Evolutionary conservation across 2,329 filamentous ascomycete species (phyloP), one percentile per base, ranked within the genome.

Genomic region (Fusarium nurragi): DNA sequence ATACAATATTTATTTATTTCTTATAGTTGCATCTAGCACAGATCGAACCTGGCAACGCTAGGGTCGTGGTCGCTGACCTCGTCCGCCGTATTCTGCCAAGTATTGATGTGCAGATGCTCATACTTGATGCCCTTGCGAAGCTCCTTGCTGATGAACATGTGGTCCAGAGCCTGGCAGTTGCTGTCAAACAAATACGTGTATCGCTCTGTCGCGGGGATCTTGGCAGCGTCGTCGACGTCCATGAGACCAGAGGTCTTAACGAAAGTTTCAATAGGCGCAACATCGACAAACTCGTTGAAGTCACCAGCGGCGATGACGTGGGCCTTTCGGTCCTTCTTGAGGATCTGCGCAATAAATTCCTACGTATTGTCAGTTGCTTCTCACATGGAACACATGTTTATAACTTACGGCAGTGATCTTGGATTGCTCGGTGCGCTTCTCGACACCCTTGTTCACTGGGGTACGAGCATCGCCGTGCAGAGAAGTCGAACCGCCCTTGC

Each of bases 131-230:
- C 71, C 25, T 72, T 72, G 23, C 77, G 78, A 57, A 90, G 70
- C 46, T 79, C 79, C 23, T 82, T 78, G 71, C 86, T 90, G 54
- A 90, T 82, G 67, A 84, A 91, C 77, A 90, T 86, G 77, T 92
- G 89, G 75, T 92, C 90, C 18, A 92, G 79, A 71, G 88, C 83
- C 78, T 92, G 86, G 57, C 84, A 83, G 76, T 90, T 91, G 83
- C 85, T 86, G 65, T 90, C 89, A 62, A 84, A 92, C 2, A 89
- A 77, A 74, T 92, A 92, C 2, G 88, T 90, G 75, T 92, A 92
- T 11, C 89, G 79, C 79, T 92, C 90, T 23, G 75, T 71, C 3
- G 77, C 70, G 5, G 81, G 76, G 12, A 87, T 82, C 6, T 78
- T 78, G 6, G 79, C 83, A 1, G 84, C 86, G 6, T 84, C 87